These are phyloP conservation scores for Neurospora sp. DNA, from an alignment of 495 filamentous ascomycete genomes.

Conservation along the genomic window DNA sequence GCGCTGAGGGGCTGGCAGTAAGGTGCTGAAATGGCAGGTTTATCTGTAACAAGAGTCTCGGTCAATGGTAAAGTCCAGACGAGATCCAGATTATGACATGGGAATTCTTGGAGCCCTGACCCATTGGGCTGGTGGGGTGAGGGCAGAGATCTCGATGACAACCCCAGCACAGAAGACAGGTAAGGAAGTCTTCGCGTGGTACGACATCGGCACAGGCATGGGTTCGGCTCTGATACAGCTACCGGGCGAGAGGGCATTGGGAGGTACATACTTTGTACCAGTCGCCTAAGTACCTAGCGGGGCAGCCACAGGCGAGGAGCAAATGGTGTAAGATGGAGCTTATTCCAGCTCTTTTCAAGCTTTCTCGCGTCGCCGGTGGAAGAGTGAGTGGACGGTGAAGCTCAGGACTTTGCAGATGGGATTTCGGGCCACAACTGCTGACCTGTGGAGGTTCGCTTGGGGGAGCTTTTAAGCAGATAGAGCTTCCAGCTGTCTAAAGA, in stretches of 20 bases:
- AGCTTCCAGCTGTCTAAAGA: background rate
- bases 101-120: slow-evolving; percentile 18
- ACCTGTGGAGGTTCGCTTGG: background rate
- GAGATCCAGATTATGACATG: slow-evolving; percentile 16
- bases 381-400: background rate
- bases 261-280: slow-evolving; percentile 1
- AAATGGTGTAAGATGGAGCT: background rate
- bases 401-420: background rate
- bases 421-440: background rate
- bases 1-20: background rate
- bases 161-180: slow-evolving; percentile 10
- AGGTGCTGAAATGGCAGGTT: background rate
- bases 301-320: background rate
- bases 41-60: background rate
- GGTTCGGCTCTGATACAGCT: background rate
- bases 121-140: slow-evolving; percentile 17
- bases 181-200: slow-evolving; percentile 13
- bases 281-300: background rate
- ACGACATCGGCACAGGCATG: slow-evolving; percentile 16
- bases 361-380: background rate
- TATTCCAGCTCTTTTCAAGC: background rate
- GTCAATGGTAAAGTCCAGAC: slow-evolving; percentile 23
- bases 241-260: slow-evolving; percentile 5
- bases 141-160: slow-evolving; percentile 26
- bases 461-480: background rate